Evolutionary conservation across 2,329 filamentous ascomycete genomes (phyloP), one percentile per base, ranked within the genome.

Genomic region (Cordyceps fumosorosea): DNA sequence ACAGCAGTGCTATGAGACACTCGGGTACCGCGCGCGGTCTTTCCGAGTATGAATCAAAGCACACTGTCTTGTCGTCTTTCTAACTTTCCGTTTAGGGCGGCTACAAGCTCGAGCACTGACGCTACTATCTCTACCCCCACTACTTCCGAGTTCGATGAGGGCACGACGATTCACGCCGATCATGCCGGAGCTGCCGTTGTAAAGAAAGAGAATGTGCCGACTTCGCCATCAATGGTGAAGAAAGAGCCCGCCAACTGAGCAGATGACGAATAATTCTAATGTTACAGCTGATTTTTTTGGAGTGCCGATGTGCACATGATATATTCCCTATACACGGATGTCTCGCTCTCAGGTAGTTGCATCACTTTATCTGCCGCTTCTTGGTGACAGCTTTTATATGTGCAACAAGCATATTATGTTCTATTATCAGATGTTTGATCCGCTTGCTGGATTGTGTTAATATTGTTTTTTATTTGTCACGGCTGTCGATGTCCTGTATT

Each of bases 101-200:
- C 68, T 53, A 67, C 68, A 66, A 80, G 76, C 69, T 74, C 75
- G 69, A 77, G 73, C 66, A 72, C 71, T 62, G 72, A 77, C 64
- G 75, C 74, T 60, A 71, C 73, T 61, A 71, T 74, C 69, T 69
- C 70, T 44, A 75, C 73, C 60, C 75, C 77, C 61, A 72, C 74
- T 53, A 73, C 78, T 60, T 82, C 80, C 53, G 79, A 82, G 65
- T 79, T 75, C 63, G 81, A 83, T 65, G 82, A 85, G 68, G 80
- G 78, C 64, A 77, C 79, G 62, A 84, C 82, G n/a, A 78, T 84
- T 67, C 78, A 79, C 64, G 77, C 81, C 54, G 80, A 84, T 64
- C 77, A 77, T 61, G 77, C 76, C 57, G 73, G 76, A 60, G 77
- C 75, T 60, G 73, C 64, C 56, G 64, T 60, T 63, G 63, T 62